Evolutionary conservation across 2,329 filamentous ascomycete genomes (phyloP), one percentile per base, ranked within the genome.

Genomic region (Stagonosporopsis rhizophila): DNA sequence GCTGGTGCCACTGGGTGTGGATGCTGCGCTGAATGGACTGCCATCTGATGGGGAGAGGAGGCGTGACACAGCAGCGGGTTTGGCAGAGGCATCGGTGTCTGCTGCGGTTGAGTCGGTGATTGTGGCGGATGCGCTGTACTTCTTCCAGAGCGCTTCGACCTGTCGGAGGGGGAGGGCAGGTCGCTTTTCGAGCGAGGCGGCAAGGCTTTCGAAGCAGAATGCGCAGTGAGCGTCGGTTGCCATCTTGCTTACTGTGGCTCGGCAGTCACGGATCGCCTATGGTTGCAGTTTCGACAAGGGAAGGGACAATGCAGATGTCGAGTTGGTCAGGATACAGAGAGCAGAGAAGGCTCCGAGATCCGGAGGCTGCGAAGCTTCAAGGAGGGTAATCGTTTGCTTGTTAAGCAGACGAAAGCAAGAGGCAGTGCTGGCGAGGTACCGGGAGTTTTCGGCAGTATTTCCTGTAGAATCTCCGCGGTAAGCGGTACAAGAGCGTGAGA

Each of bases 151-250:
- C 17, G 85, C 80, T 77, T 94, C 85, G 58, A 96, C 83, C 61
- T 89, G 82, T 39, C 81, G 75, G 22, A 98, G 85, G 44, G 81
- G 82, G 66, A 92, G 81, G 11, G 90, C 80, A 56, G 87, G 82
- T 59, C 89, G 88, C 61, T 84, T 80, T 65, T 91, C 85, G 65
- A 96, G 90, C 58, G 87, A 85, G 50, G 93, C 89, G 45, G 86
- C 83, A 34, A 99, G 87, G 37, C 83, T 83, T 78, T 99, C 95
- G 82, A 99, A 98, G 81, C 93, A 97, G 78, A 89, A 93, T 70
- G 94, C 87, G 77, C 93, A 97, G 78, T 98, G 94, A 57, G 88
- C 89, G 68, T 85, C 79, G 54, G 89, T 89, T 44, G 95, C 94
- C 94, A 98, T 98, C 50, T 40, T 62, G 55, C 11, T 19, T 20